phyloP scores from a whole-genome alignment of 768 basidiomycete genomes.

The Gymnopilus junonius region DNA sequence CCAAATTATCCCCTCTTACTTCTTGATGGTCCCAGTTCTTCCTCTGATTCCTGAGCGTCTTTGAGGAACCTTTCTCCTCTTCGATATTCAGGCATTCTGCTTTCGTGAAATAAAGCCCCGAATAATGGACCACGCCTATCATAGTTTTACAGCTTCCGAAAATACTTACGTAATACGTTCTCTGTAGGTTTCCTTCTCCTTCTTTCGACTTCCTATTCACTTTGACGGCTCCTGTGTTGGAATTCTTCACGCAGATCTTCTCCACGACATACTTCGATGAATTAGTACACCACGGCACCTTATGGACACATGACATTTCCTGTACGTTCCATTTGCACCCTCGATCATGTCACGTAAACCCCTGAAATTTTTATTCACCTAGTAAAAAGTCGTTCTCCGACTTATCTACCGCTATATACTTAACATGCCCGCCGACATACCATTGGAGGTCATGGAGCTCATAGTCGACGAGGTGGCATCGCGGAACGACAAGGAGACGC shows the following conservation, averaged over 20 bases:
- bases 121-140: not conserved
- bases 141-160: constrained; percentile 4
- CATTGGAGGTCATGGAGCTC: constrained; percentile 20
- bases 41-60: too few species aligned
- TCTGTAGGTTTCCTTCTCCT: not conserved
- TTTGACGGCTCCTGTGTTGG: not conserved
- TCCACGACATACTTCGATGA: not conserved
- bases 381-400: not conserved
- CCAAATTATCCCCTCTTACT: too few species aligned
- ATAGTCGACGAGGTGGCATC: constrained; percentile 21
- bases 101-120: not conserved
- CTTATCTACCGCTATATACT: not conserved
- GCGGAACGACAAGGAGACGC: constrained; percentile 12
- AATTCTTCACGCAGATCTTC: not conserved
- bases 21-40: too few species aligned
- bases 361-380: not conserved
- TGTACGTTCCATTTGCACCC: not conserved
- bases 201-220: not conserved
- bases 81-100: not conserved
- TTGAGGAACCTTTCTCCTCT: too few species aligned
- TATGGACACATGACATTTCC: constrained; percentile 1
- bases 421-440: constrained; percentile 10
- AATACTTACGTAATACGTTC: not conserved
- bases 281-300: not conserved
- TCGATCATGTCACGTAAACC: not conserved